Evolutionary conservation across 306 rosid species (phyloP), one percentile per base, ranked within the genome.

Genomic region (Rosa persica): DNA sequence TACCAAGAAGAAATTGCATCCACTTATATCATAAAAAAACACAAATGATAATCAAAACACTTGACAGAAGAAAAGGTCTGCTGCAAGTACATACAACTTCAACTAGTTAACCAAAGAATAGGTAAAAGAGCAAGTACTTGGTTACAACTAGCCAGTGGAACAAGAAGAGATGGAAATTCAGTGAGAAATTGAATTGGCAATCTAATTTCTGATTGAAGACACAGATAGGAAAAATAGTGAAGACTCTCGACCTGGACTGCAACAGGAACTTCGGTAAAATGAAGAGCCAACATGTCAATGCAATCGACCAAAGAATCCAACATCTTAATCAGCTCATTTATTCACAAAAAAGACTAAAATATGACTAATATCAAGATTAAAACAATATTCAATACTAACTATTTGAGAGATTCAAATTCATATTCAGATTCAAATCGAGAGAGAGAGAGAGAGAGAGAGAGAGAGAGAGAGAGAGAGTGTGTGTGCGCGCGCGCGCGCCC

Each of bases 161-260:
- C 91, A 74, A 95, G 95, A 79, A 95, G 47, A 27, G 97, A 87
- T 77, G 98, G 90, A 79, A 95, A 92, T 76, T 89, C 96, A 0
- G 88, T 87, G 48, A 92, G 74, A 78, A 89, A 88, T 81, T 91
- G 91, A 83, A 81, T 70, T 64, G 78, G 86, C 85, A 92, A 81
- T 68, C 81, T 81, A 72, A 85, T 89, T 76, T 89, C 92, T 25
- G 90, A 78, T 77, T 85, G 84, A 80, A 68, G 82, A 80, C 95
- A 92, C 70, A 90, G 92, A 83, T 81, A 85, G 30, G 87, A 81
- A 82, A 88, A 90, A 81, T 92, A 90, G 70, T 86, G 81, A 61
- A 95, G 98, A 84, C 96, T 92, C 88, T 89, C 97, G 75, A 92
- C 81, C 88, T 91, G 97, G 52, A 91, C 92, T n/a, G 87, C 84